These are phyloP conservation scores for Marvania coccoides DNA, from an alignment of 139 green algal genomes.

Conservation along the genomic window DNA sequence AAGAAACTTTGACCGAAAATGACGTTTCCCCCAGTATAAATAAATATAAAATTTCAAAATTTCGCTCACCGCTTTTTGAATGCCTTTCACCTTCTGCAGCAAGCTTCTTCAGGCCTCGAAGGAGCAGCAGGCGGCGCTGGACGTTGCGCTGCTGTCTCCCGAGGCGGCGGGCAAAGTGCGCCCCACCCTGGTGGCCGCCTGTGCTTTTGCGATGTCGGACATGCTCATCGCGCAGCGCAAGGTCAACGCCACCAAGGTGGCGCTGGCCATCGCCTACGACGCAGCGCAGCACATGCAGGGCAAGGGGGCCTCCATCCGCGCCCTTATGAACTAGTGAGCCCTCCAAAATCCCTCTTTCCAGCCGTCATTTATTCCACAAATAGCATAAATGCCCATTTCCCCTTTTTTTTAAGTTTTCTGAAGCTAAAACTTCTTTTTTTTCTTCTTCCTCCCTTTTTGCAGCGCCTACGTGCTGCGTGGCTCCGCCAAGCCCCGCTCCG, in stretches of 20 bases:
- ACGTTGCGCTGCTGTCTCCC: constrained; percentile 12
- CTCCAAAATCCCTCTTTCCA: too few species aligned
- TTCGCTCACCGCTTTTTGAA: background rate
- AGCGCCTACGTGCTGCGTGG: constrained; percentile 22
- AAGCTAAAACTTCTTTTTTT: too few species aligned
- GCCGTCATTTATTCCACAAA: too few species aligned
- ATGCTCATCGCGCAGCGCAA: constrained; percentile 22
- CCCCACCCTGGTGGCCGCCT: constrained; percentile 17
- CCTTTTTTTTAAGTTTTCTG: too few species aligned
- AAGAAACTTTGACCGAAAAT: background rate
- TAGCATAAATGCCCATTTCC: too few species aligned
- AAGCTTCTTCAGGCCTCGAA: constrained; percentile 23
- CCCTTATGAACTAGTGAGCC: constrained; percentile 5
- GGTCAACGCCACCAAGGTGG: constrained; percentile 15
- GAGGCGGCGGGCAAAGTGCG: constrained; percentile 16
- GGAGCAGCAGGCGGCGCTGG: constrained; percentile 18
- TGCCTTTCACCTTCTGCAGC: background rate
- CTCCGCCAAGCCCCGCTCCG: background rate
- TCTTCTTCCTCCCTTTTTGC: too few species aligned
- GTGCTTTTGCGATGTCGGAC: constrained; percentile 26
- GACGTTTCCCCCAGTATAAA: background rate
- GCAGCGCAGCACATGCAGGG: constrained; percentile 5
- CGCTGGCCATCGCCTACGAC: constrained; percentile 22
- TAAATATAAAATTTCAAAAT: background rate
- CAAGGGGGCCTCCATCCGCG: background rate